Percentiles rank a stretch among this genome's conserved stretches.
Evolutionary conservation across 345 rosid genomes (phyloP).

Genomic region (Sisymbrium altissimum): DNA sequence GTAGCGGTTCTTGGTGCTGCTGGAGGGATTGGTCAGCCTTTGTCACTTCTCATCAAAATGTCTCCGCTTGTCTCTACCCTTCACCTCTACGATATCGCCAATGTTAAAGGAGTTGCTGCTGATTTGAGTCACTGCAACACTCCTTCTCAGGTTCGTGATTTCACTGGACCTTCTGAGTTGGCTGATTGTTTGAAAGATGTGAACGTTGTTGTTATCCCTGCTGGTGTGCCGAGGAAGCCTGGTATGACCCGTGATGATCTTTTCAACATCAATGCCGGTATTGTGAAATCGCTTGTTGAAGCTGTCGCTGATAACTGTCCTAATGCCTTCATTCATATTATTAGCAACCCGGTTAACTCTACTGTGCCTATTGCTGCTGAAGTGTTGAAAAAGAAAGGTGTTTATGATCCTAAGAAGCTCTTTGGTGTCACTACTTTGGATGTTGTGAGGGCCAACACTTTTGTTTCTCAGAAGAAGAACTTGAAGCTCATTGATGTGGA

Average conservation of each 20-base stretch:
- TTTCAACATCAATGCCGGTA: constrained; percentile 85
- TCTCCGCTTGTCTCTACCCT: constrained; percentile 79
- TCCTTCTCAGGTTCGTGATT: constrained; percentile 79
- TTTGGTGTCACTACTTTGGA: constrained; percentile 93
- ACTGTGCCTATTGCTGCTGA: constrained; percentile 92
- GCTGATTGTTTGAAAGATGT: constrained; percentile 70
- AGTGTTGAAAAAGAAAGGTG: constrained; percentile 80
- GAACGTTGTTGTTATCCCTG: constrained; percentile 85
- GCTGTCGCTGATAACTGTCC: constrained; percentile 93
- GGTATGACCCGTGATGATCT: constrained; percentile 98
- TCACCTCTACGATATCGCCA: constrained; percentile 85
- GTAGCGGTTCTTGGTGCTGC: constrained; percentile 92
- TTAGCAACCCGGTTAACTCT: constrained; percentile 95
- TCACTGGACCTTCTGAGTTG: constrained; percentile 74
- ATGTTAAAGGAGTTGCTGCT: constrained; percentile 94
- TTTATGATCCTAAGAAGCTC: constrained; percentile 84
- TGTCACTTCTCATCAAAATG: constrained; percentile 87
- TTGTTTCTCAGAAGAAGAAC: constrained; percentile 83
- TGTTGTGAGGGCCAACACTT: constrained; percentile 90
- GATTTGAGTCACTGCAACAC: constrained; percentile 97
- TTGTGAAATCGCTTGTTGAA: constrained; percentile 72
- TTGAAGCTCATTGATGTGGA: constrained; percentile 89
- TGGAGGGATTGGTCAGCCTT: constrained; percentile 91
- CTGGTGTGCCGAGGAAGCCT: constrained; percentile 90
- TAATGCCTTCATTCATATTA: constrained; percentile 79